A percentile compares a stretch with the other conserved stretches of the same genome.
These are phyloP conservation scores for Paratinospora sagittata DNA, from an alignment of 164 flowering plant species.

Conservation along the genomic window DNA sequence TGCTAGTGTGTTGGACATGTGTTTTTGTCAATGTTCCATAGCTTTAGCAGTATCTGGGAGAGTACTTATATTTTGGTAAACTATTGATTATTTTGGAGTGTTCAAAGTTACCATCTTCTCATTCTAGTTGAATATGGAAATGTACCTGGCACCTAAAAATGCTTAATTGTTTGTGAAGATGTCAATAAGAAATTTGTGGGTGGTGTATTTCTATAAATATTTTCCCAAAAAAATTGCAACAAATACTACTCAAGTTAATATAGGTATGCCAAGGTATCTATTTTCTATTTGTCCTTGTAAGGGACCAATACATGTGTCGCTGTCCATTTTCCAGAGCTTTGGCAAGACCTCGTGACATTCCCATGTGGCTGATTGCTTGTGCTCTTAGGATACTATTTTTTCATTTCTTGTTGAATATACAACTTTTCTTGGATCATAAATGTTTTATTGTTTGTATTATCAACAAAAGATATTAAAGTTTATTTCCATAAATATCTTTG, in stretches of 20 bases:
- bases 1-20: too few species aligned
- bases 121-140: not conserved
- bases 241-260: not conserved
- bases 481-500: too few species aligned
- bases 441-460: not conserved
- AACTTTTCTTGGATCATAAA: not conserved
- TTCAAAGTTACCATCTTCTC: not conserved
- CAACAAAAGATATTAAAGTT: too few species aligned
- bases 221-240: not conserved
- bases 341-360: too few species aligned
- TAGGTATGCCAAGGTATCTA: not conserved
- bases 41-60: not conserved
- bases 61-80: not conserved
- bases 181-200: not conserved
- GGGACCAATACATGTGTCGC: too few species aligned
- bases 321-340: too few species aligned
- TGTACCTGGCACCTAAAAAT: not conserved
- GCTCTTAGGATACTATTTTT: not conserved
- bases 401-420: not conserved
- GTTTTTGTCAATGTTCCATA: too few species aligned
- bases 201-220: not conserved
- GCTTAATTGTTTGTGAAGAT: not conserved
- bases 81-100: not conserved
- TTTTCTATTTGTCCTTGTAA: too few species aligned
- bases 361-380: too few species aligned